Evolutionary conservation across 208 protist species (phyloP).

Genomic region (Leishmania braziliensis): DNA sequence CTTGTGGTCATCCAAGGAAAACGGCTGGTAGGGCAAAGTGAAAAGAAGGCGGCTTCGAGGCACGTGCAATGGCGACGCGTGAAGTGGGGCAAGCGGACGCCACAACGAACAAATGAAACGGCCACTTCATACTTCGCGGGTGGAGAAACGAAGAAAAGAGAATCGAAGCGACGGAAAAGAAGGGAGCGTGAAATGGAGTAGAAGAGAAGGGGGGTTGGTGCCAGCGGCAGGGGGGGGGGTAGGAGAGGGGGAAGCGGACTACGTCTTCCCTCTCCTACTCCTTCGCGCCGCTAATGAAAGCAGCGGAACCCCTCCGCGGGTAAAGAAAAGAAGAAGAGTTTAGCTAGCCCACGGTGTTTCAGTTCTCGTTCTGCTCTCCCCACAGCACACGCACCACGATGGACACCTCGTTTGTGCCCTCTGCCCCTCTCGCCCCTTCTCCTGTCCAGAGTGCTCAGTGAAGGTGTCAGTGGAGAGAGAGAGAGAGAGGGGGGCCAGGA

Average conservation of each 20-base stretch:
- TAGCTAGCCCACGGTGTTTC: background rate
- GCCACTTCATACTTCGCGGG: no score
- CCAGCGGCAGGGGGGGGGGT: background rate
- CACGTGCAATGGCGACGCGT: background rate
- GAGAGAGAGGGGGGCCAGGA: background rate
- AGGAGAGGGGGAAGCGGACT: background rate
- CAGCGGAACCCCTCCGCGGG: no score
- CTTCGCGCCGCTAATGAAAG: no score
- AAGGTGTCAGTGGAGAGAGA: background rate
- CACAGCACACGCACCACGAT: background rate
- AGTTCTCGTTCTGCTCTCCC: background rate
- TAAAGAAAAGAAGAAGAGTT: background rate
- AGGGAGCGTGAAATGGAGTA: background rate
- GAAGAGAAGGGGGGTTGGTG: background rate
- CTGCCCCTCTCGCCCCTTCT: background rate
- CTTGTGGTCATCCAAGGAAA: background rate
- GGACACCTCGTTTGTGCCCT: background rate
- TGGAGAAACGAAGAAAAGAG: no score
- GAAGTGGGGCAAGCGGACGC: background rate
- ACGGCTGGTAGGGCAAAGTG: background rate
- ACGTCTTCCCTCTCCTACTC: no score
- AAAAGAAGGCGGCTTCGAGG: no score
- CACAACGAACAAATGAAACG: no score
- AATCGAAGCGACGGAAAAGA: background rate
- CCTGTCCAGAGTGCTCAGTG: background rate